phyloP scores from a whole-genome alignment of 1,284 basidiomycete species.

The Pseudomicrostroma phylloplanum region DNA sequence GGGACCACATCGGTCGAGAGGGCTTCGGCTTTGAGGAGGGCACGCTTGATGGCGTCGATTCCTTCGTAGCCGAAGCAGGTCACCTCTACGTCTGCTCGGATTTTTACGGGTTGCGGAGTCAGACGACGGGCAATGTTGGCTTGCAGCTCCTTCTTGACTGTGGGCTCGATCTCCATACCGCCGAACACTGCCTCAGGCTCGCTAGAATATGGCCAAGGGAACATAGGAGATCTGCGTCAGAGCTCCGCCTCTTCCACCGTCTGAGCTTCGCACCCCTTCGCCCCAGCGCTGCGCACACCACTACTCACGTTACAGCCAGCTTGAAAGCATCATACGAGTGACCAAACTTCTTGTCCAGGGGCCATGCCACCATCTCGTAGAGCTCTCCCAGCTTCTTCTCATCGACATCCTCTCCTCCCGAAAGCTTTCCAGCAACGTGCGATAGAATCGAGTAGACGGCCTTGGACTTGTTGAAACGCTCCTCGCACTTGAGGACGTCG shows the following conservation, averaged over 20 bases:
- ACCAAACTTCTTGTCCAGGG: conserved; percentile 82
- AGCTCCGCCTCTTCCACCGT: not conserved
- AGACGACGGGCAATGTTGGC: conserved; percentile 86
- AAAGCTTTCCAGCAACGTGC: conserved; percentile 46
- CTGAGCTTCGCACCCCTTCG: no score
- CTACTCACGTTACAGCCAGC: conserved; percentile 75
- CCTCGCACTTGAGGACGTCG: conserved; percentile 97
- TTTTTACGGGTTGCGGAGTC: conserved; percentile 97
- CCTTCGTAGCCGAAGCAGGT: conserved; percentile 94
- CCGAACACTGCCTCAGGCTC: conserved; percentile 81
- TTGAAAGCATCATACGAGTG: conserved; percentile 99
- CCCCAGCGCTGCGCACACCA: no score
- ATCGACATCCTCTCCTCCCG: not conserved
- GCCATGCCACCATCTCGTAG: conserved; percentile 90
- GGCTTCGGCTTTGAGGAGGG: conserved; percentile 77
- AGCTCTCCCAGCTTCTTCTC: conserved; percentile 63
- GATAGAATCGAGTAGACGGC: conserved; percentile 48
- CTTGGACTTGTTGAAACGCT: conserved; percentile 96
- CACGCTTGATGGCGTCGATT: conserved; percentile 95
- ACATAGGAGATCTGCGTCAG: not conserved
- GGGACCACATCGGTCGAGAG: conserved; percentile 84
- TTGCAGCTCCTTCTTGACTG: conserved; percentile 66
- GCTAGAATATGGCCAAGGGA: conserved; percentile 53
- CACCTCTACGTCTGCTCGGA: conserved; percentile 94
- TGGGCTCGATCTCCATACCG: conserved; percentile 59